Conservation (phyloP, 805 yeast genomes). For the Nakazawaea pomicola region DNA sequence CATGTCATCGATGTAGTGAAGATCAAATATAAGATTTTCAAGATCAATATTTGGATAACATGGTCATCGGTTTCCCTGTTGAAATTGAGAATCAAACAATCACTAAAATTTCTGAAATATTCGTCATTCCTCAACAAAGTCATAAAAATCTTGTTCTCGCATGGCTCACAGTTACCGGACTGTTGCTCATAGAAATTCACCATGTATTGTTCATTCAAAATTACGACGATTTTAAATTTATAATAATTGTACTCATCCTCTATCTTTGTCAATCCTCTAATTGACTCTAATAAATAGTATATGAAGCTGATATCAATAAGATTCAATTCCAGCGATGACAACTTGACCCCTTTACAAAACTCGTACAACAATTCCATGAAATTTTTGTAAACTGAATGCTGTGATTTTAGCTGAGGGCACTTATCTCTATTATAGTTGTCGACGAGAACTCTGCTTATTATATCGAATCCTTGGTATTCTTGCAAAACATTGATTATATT, state of each 20-base stretch:
- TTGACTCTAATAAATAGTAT: conserved; percentile 39
- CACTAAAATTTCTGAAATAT: conserved; percentile 51
- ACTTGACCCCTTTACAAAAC: conserved; percentile 44
- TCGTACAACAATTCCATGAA: conserved; percentile 51
- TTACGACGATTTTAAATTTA: conserved; percentile 64
- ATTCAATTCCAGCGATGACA: conserved; percentile 35
- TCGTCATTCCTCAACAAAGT: conserved; percentile 41
- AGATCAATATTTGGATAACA: conserved; percentile 68
- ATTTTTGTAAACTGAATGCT: conserved; percentile 18
- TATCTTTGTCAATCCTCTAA: conserved; percentile 36
- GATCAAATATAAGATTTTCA: conserved; percentile 71
- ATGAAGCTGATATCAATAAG: conserved; percentile 40
- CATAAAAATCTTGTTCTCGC: conserved; percentile 48
- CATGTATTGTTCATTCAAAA: conserved; percentile 86
- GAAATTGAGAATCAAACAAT: conserved; percentile 66
- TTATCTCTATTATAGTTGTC: conserved; percentile 18
- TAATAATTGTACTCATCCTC: conserved; percentile 60
- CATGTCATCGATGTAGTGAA: conserved; percentile 62
- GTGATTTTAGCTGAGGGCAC: conserved; percentile 2
- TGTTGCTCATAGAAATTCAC: conserved; percentile 39
- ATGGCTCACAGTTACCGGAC: conserved; percentile 16
- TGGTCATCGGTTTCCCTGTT: conserved; percentile 66
- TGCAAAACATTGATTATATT: conserved; percentile 38
- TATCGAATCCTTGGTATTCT: conserved; percentile 48
- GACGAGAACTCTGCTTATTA: conserved; percentile 26